Conservation (phyloP, 2,329 filamentous ascomycete genomes). For the Phaeoacremonium minimum region DNA sequence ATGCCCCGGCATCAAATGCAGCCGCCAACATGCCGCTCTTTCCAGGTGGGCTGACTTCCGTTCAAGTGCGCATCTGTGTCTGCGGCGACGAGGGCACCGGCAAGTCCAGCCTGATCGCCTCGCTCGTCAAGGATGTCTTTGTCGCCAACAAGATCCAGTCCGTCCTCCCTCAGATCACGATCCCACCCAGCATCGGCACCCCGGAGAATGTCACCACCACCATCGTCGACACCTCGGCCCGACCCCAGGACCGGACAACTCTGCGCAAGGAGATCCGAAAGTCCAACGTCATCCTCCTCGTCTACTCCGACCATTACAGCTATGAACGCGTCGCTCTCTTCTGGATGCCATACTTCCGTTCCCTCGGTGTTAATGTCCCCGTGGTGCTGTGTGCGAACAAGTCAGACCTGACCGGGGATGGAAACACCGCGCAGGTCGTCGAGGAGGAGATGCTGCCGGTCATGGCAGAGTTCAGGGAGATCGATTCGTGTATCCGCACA, state of each 20-base stretch:
- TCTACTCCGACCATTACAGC: conserved; percentile 98
- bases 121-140: conserved; percentile 95
- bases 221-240: conserved; percentile 93
- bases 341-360: conserved; percentile 98
- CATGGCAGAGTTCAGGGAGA: conserved; percentile 98
- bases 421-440: conserved; percentile 76
- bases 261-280: conserved; percentile 93
- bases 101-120: conserved; percentile 90
- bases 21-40: neutral
- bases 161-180: conserved; percentile 89
- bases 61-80: conserved; percentile 82
- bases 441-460: conserved; percentile 98
- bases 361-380: conserved; percentile 95
- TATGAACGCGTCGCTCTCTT: conserved; percentile 96
- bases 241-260: conserved; percentile 86
- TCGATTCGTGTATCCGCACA: conserved; percentile 94
- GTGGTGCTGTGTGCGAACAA: conserved; percentile 98
- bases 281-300: conserved; percentile 92
- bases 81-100: conserved; percentile 96
- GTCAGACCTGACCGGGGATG: conserved; percentile 76
- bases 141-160: conserved; percentile 93
- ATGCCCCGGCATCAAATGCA: neutral
- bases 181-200: conserved; percentile 87
- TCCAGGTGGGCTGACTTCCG: conserved; percentile 8
- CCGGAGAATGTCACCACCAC: conserved; percentile 96